These are phyloP conservation scores for Cardamine resedifolia DNA, from an alignment of 345 rosid genomes.

Conservation along the genomic window DNA sequence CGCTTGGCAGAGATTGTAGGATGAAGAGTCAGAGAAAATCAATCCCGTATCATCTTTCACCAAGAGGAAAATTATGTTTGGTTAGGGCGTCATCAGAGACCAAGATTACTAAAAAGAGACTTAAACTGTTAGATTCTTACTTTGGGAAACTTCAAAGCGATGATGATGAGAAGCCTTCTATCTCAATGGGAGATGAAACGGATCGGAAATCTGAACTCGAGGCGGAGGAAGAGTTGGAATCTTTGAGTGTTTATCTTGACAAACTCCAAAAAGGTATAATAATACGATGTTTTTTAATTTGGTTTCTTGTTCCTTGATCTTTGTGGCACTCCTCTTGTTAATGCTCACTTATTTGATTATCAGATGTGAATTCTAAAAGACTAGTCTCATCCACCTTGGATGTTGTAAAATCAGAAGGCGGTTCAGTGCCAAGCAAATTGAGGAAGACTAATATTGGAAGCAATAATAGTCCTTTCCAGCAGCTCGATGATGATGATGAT, in stretches of 20 bases:
- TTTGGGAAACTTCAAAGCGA: constrained; percentile 50
- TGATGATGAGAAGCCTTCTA: constrained; percentile 33
- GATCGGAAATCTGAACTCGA: constrained; percentile 23
- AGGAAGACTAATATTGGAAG: constrained; percentile 15
- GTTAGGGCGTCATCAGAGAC: constrained; percentile 38
- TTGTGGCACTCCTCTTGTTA: background rate
- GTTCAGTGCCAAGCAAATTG: constrained; percentile 35
- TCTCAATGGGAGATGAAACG: background rate
- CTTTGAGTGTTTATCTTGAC: constrained; percentile 56
- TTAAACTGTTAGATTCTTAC: constrained; percentile 68
- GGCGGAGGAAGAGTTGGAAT: constrained; percentile 41
- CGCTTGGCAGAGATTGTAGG: constrained; percentile 13
- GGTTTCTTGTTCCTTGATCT: constrained; percentile 1
- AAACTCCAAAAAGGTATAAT: constrained; percentile 51
- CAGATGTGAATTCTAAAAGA: constrained; percentile 38
- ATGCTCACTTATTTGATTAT: constrained; percentile 10
- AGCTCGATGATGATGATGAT: constrained; percentile 33
- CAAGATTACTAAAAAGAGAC: constrained; percentile 38
- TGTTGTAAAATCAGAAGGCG: constrained; percentile 23
- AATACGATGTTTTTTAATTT: background rate
- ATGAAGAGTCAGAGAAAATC: constrained; percentile 22
- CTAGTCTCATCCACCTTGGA: constrained; percentile 19
- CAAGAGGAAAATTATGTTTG: constrained; percentile 22
- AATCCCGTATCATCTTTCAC: constrained; percentile 18
- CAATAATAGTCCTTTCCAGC: constrained; percentile 21